Evolutionary conservation across 2,329 filamentous ascomycete species (phyloP).

Genomic region (Colletotrichum euphorbiae): DNA sequence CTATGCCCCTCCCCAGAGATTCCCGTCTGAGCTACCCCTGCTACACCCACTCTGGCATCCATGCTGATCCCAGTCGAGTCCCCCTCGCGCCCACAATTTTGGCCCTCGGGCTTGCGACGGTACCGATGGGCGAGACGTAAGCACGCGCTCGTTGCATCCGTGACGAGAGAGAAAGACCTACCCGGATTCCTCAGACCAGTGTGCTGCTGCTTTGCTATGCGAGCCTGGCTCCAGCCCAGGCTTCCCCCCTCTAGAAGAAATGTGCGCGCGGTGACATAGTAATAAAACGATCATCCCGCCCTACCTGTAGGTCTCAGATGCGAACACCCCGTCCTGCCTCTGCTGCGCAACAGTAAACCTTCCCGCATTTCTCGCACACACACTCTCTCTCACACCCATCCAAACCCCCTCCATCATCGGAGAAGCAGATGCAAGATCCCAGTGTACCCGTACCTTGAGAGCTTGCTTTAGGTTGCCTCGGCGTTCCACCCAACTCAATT

Average conservation of each 20-base stretch:
- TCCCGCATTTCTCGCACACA: constrained; percentile 31
- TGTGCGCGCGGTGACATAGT: constrained; percentile 13
- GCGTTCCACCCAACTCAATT: constrained; percentile 36
- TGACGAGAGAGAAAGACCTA: neutral
- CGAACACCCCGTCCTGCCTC: constrained; percentile 9
- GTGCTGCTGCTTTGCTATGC: neutral
- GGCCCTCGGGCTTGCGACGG: constrained; percentile 33
- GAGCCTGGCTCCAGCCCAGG: neutral
- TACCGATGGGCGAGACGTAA: constrained; percentile 35
- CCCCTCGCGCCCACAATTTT: constrained; percentile 28
- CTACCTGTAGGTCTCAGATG: constrained; percentile 32
- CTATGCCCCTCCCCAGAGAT: constrained; percentile 30
- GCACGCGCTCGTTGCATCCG: constrained; percentile 30
- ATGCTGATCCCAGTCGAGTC: constrained; percentile 28
- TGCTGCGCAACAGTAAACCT: constrained; percentile 12
- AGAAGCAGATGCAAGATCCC: constrained; percentile 25
- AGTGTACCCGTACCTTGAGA: constrained; percentile 24
- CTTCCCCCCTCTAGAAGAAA: constrained; percentile 1
- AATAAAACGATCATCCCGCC: constrained; percentile 37
- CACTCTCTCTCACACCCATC: constrained; percentile 2
- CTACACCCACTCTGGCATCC: constrained; percentile 24
- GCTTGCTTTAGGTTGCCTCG: constrained; percentile 31
- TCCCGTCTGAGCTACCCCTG: constrained; percentile 39
- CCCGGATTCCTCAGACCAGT: too few species aligned
- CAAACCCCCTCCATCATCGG: constrained; percentile 28